Conservation (phyloP, 1,139 yeast species). For the Barnettozyma hawaiiensis region DNA sequence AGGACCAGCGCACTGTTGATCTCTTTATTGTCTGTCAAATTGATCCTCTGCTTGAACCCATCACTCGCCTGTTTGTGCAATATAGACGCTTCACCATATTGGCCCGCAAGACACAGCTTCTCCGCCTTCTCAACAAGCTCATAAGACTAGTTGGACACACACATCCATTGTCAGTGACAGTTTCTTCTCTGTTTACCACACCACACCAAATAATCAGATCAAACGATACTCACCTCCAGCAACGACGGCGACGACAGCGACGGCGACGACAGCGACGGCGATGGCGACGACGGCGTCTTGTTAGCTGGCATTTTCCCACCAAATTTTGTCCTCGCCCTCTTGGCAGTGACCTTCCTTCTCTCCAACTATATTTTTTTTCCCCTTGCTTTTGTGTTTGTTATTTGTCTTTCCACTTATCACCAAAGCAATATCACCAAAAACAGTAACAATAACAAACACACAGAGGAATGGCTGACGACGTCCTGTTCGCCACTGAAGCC, state of each 20-base stretch:
- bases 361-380: neutral
- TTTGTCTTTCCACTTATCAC: neutral
- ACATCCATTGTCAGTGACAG: neutral
- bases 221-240: neutral
- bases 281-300: too few relatives aligned
- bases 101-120: slow-evolving; percentile 11
- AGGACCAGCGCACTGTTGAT: slow-evolving; percentile 19
- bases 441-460: too few relatives aligned
- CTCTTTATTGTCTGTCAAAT: slow-evolving; percentile 15
- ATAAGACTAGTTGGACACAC: slow-evolving; percentile 9
- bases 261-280: too few relatives aligned
- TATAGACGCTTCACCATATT: slow-evolving; percentile 19
- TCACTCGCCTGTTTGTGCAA: slow-evolving; percentile 18
- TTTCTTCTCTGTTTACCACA: too few relatives aligned
- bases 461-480: slow-evolving; percentile 13
- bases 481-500: slow-evolving; percentile 13
- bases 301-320: too few relatives aligned
- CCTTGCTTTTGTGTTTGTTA: neutral
- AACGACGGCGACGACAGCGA: too few relatives aligned
- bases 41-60: slow-evolving; percentile 11
- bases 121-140: slow-evolving; percentile 24
- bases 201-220: too few relatives aligned
- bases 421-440: too few relatives aligned
- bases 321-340: neutral
- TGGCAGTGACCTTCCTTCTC: neutral